These are phyloP conservation scores for Botrytis porri DNA, from an alignment of 2,329 filamentous ascomycete species.

Conservation along the genomic window DNA sequence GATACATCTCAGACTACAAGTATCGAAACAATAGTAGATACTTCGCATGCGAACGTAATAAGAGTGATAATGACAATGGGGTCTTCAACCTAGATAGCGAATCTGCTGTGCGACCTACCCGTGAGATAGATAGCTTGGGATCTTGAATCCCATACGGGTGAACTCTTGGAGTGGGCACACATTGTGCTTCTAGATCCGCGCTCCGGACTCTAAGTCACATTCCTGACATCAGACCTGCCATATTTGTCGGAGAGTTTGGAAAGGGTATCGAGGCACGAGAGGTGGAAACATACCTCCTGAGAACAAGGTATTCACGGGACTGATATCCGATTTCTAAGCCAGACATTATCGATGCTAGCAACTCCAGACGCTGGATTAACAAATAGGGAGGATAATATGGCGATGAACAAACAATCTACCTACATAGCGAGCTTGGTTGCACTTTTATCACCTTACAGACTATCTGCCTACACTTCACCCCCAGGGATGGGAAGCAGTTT, in stretches of 20 bases:
- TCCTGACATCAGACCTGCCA: too few relatives aligned
- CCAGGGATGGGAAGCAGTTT: not conserved
- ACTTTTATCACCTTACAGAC: not conserved
- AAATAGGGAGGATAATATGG: not conserved
- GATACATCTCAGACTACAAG: not conserved
- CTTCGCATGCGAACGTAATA: not conserved
- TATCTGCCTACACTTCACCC: not conserved
- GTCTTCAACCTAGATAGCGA: not conserved
- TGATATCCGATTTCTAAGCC: rapidly evolving
- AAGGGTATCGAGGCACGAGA: not conserved
- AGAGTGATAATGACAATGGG: not conserved
- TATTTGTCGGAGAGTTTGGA: not conserved
- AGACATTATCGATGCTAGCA: not conserved
- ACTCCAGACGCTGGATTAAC: not conserved
- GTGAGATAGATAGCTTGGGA: not conserved
- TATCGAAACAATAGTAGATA: not conserved
- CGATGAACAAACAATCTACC: not conserved
- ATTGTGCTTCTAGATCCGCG: too few relatives aligned
- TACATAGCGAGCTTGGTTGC: not conserved
- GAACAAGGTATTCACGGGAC: not conserved
- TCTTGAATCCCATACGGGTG: not conserved
- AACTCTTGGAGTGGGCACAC: not conserved
- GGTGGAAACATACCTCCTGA: not conserved
- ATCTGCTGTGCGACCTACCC: too few relatives aligned
- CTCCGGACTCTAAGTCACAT: too few relatives aligned